Percentiles rank a stretch among this genome's conserved stretches.
Conservation (phyloP, 2,329 filamentous ascomycete species). For the Penicillium decumbens region DNA sequence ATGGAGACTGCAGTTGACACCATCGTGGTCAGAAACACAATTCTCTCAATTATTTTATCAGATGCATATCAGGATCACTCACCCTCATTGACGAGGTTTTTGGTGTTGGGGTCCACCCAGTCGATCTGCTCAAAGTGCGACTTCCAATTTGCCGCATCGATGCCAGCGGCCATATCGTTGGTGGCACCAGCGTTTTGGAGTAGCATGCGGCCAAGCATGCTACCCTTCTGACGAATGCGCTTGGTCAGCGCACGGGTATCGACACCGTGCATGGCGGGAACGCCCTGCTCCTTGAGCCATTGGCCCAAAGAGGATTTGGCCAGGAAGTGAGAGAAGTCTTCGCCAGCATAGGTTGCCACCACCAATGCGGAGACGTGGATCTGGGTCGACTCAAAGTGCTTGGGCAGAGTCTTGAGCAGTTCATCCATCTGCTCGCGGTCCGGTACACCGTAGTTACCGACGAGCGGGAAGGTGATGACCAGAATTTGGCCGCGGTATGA, state of each 20-base stretch:
- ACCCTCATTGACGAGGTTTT: constrained; percentile 94
- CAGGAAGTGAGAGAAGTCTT: constrained; percentile 92
- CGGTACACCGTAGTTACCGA: constrained; percentile 97
- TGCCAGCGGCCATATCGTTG: constrained; percentile 40
- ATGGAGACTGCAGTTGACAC: constrained; percentile 67
- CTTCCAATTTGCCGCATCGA: constrained; percentile 47
- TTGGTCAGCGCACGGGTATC: constrained; percentile 93
- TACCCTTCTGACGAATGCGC: constrained; percentile 86
- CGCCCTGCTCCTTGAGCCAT: constrained; percentile 93
- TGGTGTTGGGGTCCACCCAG: constrained; percentile 87
- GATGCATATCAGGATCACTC: constrained; percentile 39
- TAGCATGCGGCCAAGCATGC: constrained; percentile 89
- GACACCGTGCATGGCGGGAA: constrained; percentile 91
- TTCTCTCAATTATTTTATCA: constrained; percentile 1
- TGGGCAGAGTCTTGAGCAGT: constrained; percentile 77
- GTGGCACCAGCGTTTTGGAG: constrained; percentile 58
- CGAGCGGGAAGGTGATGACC: constrained; percentile 90
- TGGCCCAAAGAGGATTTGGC: constrained; percentile 83
- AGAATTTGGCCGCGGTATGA: constrained; percentile 92
- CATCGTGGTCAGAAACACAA: constrained; percentile 32
- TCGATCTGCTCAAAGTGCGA: constrained; percentile 70
- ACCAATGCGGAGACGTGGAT: constrained; percentile 94
- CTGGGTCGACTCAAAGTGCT: constrained; percentile 85
- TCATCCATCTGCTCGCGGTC: constrained; percentile 79
- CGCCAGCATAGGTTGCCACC: constrained; percentile 84